phyloP scores from a whole-genome alignment of 2,329 filamentous ascomycete genomes.

The Venturia nashicola region DNA sequence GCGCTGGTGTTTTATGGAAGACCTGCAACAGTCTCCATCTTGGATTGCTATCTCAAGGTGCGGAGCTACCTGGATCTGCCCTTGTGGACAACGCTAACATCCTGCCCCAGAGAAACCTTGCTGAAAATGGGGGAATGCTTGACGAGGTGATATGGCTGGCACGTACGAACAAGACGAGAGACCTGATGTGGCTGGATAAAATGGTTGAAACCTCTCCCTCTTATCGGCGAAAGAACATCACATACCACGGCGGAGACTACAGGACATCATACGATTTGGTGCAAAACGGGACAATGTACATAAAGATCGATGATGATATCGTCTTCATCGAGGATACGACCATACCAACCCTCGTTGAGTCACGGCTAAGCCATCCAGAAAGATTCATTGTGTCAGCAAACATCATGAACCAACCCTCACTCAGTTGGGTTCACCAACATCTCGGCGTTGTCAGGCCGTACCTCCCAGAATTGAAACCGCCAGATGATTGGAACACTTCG shows the following conservation, averaged over 20 bases:
- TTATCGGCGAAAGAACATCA: slow-evolving; percentile 17
- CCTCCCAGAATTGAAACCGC: slow-evolving; percentile 32
- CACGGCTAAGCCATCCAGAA: slow-evolving; percentile 38
- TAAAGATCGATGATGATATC: slow-evolving; percentile 32
- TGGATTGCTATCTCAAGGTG: slow-evolving; percentile 28
- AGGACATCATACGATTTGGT: slow-evolving; percentile 13
- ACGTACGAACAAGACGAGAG: slow-evolving; percentile 22
- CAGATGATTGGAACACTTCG: slow-evolving; percentile 4
- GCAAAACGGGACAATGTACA: slow-evolving; percentile 22
- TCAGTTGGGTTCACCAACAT: slow-evolving; percentile 43
- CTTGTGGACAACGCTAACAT: background rate
- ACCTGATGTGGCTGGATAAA: slow-evolving; percentile 25
- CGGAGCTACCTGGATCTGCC: background rate
- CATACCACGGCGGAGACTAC: slow-evolving; percentile 14
- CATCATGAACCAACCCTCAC: slow-evolving; percentile 43
- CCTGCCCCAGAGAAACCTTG: slow-evolving; percentile 24
- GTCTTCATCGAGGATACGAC: slow-evolving; percentile 31
- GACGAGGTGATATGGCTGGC: slow-evolving; percentile 32
- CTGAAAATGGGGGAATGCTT: slow-evolving; percentile 26
- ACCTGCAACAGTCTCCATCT: slow-evolving; percentile 21
- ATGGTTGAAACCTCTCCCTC: slow-evolving; percentile 18
- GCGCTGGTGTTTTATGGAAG: slow-evolving; percentile 28
- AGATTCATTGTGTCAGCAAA: slow-evolving; percentile 42
- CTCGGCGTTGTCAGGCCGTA: slow-evolving; percentile 41
- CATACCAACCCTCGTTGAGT: slow-evolving; percentile 42